Conservation (phyloP, 202 grass and related monocot genomes). For the Eragrostis tef region DNA sequence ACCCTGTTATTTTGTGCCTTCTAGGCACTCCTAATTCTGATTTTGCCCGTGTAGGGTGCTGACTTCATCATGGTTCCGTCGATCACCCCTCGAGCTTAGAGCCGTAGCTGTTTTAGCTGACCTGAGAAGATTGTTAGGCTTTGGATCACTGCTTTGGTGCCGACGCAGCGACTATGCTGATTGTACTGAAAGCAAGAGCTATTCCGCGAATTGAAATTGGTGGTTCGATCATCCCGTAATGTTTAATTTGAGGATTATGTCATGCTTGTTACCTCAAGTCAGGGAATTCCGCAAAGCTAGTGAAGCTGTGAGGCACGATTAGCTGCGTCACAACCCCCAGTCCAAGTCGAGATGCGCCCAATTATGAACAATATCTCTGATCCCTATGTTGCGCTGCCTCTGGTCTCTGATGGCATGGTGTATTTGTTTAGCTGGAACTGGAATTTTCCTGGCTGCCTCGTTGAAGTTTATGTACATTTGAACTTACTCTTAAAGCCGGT, state of each 20-base stretch:
- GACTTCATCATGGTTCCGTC: no score
- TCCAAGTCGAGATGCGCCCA: not conserved
- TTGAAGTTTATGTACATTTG: not conserved
- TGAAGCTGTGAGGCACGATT: not conserved
- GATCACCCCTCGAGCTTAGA: not conserved
- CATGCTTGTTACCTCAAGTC: not conserved
- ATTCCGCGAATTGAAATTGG: not conserved
- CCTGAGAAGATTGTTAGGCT: not conserved
- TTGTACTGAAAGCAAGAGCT: not conserved
- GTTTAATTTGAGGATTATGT: not conserved
- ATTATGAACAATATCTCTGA: not conserved
- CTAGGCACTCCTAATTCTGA: conserved; percentile 40
- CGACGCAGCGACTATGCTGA: no score
- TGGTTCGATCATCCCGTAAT: not conserved
- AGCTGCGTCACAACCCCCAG: not conserved
- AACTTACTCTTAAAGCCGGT: conserved; percentile 6
- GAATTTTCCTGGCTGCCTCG: not conserved
- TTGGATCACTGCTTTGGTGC: conserved; percentile 14
- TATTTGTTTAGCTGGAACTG: conserved; percentile 9
- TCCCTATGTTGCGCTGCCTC: not conserved
- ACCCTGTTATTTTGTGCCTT: conserved; percentile 32
- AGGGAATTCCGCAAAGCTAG: not conserved
- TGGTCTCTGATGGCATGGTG: not conserved
- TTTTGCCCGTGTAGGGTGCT: conserved; percentile 47
- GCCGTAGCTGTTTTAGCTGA: not conserved